These are phyloP conservation scores for Naganishia onofrii DNA, from an alignment of 768 basidiomycete genomes.

Conservation along the genomic window DNA sequence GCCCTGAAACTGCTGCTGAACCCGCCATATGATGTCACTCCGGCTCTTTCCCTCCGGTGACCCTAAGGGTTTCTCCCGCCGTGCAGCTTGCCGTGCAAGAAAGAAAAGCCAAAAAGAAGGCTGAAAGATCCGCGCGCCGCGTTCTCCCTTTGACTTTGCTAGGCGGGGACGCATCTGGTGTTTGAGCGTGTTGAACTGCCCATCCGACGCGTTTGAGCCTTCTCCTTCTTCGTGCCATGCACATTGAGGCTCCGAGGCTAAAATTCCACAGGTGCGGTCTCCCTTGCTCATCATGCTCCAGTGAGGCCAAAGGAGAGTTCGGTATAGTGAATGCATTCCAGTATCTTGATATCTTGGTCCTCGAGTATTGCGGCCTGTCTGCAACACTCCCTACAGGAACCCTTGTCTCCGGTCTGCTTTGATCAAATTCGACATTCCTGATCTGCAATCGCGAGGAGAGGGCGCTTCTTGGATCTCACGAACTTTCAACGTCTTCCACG, in stretches of 20 bases:
- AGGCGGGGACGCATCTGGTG: too few species aligned
- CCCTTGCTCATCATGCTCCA: too few species aligned
- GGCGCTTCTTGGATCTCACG: neutral
- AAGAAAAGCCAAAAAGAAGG: neutral
- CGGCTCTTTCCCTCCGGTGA: neutral
- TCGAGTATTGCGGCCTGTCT: neutral
- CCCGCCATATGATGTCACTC: neutral
- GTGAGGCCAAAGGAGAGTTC: constrained; percentile 13
- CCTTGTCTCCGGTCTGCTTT: neutral
- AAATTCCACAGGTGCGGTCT: too few species aligned
- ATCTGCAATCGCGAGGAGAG: neutral
- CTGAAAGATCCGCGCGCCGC: neutral
- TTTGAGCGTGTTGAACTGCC: neutral
- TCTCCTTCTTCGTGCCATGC: neutral
- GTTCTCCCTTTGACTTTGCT: too few species aligned
- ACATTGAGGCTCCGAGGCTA: neutral
- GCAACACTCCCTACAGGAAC: neutral
- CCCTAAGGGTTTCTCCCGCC: neutral
- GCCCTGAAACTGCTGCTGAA: too few species aligned
- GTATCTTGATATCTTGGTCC: neutral
- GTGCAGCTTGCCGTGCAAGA: too few species aligned
- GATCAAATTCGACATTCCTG: neutral
- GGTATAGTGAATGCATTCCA: neutral
- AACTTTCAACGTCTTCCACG: neutral
- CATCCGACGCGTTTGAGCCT: neutral